Base-by-base conservation (phyloP, 1,284 basidiomycete genomes). In the Cryptococcus sp. region DNA sequence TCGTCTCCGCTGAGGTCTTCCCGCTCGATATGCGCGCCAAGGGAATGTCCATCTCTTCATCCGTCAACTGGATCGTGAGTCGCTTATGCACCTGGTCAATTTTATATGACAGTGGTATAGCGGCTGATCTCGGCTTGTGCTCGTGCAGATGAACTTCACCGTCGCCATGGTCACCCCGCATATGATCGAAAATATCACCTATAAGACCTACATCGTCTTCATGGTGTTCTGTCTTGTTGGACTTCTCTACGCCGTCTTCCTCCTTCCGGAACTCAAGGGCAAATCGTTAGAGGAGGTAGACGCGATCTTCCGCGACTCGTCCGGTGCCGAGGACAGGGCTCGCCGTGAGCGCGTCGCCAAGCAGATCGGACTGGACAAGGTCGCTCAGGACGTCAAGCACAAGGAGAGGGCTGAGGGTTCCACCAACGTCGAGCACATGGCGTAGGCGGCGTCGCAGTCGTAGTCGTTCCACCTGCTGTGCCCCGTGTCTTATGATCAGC, bases 281-380 rank as follows among this genome's bases (percentile, higher is more conserved):
- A 60, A 71, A 3, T 65, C 69, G 2, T 70, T 78, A 46, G 76
- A 76, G 51, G 65, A 76, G 52, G 68, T 78, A 31, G 75, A 77
- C 62, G 54, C 49, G 2, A 60, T 76, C 48, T 77, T 78, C 67
- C 56, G 72, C 52, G 76, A 78, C 65, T 59, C 53, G 13, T 69
- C 71, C 11, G 74, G 73, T 49, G 65, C 70, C 46, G 73, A 78
- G 55, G 76, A 78, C 66, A 57, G 66, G 53, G 67, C 54, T 11
- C 64, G 76, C 49, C 65, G 74, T 56, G 72, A 77, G 56, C 64
- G 73, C 42, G 67, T 78, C 49, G 75, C 77, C 52, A 65, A 68
- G 57, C 71, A 78, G 69, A 76, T 78, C 47, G 76, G 76, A 20
- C 68, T 78, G 39, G 75, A 78, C 70, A 78, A 78, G 69, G 61